Conservation (phyloP, 495 filamentous ascomycete genomes). For the Podospora pseudocomata region DNA sequence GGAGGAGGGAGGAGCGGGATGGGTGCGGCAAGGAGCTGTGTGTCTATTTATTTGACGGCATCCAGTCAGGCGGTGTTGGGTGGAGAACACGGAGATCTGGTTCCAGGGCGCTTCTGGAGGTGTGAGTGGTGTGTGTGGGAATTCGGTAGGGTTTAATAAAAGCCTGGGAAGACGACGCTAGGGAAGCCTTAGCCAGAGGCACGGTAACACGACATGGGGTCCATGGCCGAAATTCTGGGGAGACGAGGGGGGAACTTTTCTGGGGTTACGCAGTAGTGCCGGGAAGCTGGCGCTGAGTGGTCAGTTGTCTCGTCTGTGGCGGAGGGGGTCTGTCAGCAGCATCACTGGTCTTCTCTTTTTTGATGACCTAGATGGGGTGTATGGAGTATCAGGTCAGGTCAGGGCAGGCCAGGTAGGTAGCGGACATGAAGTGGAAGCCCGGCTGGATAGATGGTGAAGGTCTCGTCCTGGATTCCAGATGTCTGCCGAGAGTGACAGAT, state of each 20-base stretch:
- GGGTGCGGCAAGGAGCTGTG: constrained; percentile 21
- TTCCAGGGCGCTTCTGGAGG: constrained; percentile 13
- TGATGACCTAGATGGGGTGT: no score
- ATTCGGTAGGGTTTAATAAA: constrained; percentile 11
- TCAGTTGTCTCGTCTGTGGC: background rate
- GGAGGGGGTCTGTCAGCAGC: background rate
- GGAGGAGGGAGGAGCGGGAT: constrained; percentile 16
- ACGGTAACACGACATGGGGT: constrained; percentile 25
- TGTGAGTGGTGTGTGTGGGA: background rate
- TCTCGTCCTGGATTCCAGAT: background rate
- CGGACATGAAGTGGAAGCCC: background rate
- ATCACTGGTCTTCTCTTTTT: background rate
- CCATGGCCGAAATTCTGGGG: constrained; percentile 23
- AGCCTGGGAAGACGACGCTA: constrained; percentile 10
- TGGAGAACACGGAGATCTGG: constrained; percentile 29
- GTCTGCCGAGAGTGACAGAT: background rate
- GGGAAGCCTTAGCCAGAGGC: constrained; percentile 17
- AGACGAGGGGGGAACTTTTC: constrained; percentile 11
- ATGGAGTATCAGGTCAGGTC: no score
- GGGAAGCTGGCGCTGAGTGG: constrained; percentile 16
- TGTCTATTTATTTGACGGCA: constrained; percentile 29
- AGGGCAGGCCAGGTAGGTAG: background rate
- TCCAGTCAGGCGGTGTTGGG: constrained; percentile 32
- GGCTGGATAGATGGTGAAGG: background rate
- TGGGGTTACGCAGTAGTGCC: constrained; percentile 13